Conservation (phyloP, 768 basidiomycete genomes). For the Boletales sp. region DNA sequence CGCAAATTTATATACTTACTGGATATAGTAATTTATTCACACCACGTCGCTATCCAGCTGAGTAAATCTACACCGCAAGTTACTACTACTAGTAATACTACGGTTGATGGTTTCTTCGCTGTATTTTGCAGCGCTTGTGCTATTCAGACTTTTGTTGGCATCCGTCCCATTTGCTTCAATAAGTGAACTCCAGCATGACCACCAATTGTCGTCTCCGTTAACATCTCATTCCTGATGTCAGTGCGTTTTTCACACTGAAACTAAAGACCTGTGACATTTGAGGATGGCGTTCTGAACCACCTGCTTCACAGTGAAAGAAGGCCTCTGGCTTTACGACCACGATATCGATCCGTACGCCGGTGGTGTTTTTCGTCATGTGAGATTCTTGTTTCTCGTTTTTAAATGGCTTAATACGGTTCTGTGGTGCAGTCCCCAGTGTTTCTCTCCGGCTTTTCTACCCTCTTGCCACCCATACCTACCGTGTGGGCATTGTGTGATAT, state of each 20-base stretch:
- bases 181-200: slow-evolving; percentile 55
- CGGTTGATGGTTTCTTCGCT: slow-evolving; percentile 10
- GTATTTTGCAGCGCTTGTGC: slow-evolving; percentile 41
- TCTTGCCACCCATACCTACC: slow-evolving; percentile 56
- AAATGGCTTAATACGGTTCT: not conserved
- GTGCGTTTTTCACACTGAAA: slow-evolving; percentile 23
- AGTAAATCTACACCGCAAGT: too few relatives aligned
- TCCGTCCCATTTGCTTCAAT: slow-evolving; percentile 44
- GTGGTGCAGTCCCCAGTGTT: slow-evolving; percentile 70
- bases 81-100: too few relatives aligned
- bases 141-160: slow-evolving; percentile 50
- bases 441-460: slow-evolving; percentile 69
- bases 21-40: too few relatives aligned
- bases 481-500: slow-evolving; percentile 73
- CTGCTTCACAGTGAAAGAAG: slow-evolving; percentile 71
- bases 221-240: slow-evolving; percentile 75
- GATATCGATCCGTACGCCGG: slow-evolving; percentile 87
- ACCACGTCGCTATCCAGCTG: too few relatives aligned
- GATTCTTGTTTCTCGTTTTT: slow-evolving; percentile 22
- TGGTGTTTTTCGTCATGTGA: slow-evolving; percentile 80
- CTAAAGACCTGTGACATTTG: not conserved
- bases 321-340: slow-evolving; percentile 73
- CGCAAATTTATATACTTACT: too few relatives aligned
- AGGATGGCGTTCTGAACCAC: slow-evolving; percentile 7
- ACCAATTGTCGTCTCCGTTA: slow-evolving; percentile 76